Evolutionary conservation across 2,329 filamentous ascomycete species (phyloP), one percentile per base, ranked within the genome.

Genomic region (Mycocentrospora acerina): DNA sequence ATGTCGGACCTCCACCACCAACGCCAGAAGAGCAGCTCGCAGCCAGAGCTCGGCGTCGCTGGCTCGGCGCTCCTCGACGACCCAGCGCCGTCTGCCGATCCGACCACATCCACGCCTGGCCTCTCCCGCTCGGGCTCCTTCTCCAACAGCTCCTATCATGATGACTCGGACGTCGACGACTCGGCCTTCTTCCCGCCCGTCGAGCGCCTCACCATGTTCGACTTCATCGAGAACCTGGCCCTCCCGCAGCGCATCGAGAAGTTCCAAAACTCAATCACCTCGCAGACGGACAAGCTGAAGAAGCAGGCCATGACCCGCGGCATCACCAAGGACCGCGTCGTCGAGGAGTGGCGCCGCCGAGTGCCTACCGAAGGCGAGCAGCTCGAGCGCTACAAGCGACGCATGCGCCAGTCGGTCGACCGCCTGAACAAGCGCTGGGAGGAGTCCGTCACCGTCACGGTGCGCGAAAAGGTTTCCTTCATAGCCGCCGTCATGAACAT

Each of bases 401-500:
- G 87, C 42, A 93, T 97, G 89, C 85, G 85, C 51, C 78, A 80
- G 33, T 89, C 85, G 33, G 90, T 97, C n/a, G 90, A 96, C 57
- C 86, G 88, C 52, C 77, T 97, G 24, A 86, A 85, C 44, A 81
- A 78, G 51, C 83, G 83, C 59, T 98, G 91, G 90, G 93, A 88
- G 62, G 87, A 95, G 61, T 88, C 87, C 13, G 89, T 89, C 59
- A 84, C 82, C 7, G 90, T 98, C 55, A 96, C 90, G 1, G 70
- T 88, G 33, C 83, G 90, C 42, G 93, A 98, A 72, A 98, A 98
- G 76, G 75, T 94, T 32, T 90, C 91, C 5, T 98, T 98, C 69
- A 96, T 98, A 47, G 91, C 83, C 44, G 93, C 90, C 57, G 90
- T 96, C 53, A 81, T 96, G 72, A 98, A 98, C 71, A 93, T 98